Conservation (phyloP, 2,329 filamentous ascomycete genomes). For the Pseudocercospora pini-densiflorae region DNA sequence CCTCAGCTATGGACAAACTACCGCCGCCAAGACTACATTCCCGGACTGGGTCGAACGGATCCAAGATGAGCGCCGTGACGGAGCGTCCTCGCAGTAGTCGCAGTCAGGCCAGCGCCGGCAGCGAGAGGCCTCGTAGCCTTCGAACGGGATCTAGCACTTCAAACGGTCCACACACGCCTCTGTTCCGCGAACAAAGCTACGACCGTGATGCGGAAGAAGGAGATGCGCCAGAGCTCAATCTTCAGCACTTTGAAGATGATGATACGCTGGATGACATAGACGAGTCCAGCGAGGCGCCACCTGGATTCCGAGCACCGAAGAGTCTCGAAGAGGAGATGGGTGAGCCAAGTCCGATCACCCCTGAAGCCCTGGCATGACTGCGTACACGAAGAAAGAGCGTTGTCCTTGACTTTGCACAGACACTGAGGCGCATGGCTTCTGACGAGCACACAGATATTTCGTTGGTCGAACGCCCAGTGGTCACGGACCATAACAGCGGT, state of each 20-base stretch:
- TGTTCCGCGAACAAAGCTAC: slow-evolving; percentile 61
- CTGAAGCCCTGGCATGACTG: slow-evolving; percentile 9
- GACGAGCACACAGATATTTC: slow-evolving; percentile 5
- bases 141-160: slow-evolving; percentile 23
- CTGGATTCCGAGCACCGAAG: slow-evolving; percentile 17
- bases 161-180: slow-evolving; percentile 54
- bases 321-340: slow-evolving; percentile 22
- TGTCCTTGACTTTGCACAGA: slow-evolving; percentile 5
- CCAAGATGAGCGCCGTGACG: slow-evolving; percentile 15
- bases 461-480: too few species aligned
- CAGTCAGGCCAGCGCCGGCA: slow-evolving; percentile 6
- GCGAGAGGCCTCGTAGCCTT: slow-evolving; percentile 14
- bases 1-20: slow-evolving; percentile 35
- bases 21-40: slow-evolving; percentile 32
- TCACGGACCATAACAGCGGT: background rate
- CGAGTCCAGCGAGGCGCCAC: slow-evolving; percentile 14
- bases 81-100: slow-evolving; percentile 13
- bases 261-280: slow-evolving; percentile 40
- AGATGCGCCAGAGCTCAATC: slow-evolving; percentile 34
- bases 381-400: background rate
- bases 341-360: slow-evolving; percentile 14
- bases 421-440: slow-evolving; percentile 8
- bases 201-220: slow-evolving; percentile 63
- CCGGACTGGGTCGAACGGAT: slow-evolving; percentile 17
- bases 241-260: slow-evolving; percentile 56